Evolutionary conservation across 139 green algal genomes (phyloP), one percentile per base, ranked within the genome.

Genomic region (Closterium sp.): DNA sequence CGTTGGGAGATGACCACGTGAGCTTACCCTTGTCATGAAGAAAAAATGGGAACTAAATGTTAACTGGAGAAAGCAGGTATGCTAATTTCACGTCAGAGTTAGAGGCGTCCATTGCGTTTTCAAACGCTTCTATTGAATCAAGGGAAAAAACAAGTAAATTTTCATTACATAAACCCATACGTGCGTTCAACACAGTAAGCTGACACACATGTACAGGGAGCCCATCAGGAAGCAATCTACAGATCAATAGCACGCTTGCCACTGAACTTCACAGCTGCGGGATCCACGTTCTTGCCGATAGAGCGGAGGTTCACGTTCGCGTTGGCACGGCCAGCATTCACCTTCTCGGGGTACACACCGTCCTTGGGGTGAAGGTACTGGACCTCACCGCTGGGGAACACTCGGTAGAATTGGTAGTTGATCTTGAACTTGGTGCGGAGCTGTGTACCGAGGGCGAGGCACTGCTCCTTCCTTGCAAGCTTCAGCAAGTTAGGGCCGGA

Each of bases 321-420:
- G 33, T 95, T 95, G 2, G 95, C 92, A 91, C 98, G 96, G 93
- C 97, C 97, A 36, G 96, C 95, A 96, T 99, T 99, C 34, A 99
- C 98, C 97, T 99, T 99, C 97, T 99, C 98, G 43, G 98, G 98
- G 97, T 99, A 99, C 36, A 99, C 97, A 84, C 98, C 98, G 92
- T 99, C 97, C 95, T 98, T 98, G 88, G 98, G 98, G 96, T 99
- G 98, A 88, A 99, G 93, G 97, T 99, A 99, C 96, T 99, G 94
- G 55, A 99, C 98, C 96, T 99, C 97, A 92, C 97, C 97, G 90
- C 96, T 97, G 86, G 92, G 92, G 92, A 93, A 94, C 28, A 94
- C 90, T 28, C 96, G 94, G 97, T 99, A 99, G 95, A 99, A 97
- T 92, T 95, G 96, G 28, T 95, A 96, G 76, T 98, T 94, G 33